Evolutionary conservation across 345 rosid species (phyloP), one percentile per base, ranked within the genome.

Genomic region (Syzygium aromaticum): DNA sequence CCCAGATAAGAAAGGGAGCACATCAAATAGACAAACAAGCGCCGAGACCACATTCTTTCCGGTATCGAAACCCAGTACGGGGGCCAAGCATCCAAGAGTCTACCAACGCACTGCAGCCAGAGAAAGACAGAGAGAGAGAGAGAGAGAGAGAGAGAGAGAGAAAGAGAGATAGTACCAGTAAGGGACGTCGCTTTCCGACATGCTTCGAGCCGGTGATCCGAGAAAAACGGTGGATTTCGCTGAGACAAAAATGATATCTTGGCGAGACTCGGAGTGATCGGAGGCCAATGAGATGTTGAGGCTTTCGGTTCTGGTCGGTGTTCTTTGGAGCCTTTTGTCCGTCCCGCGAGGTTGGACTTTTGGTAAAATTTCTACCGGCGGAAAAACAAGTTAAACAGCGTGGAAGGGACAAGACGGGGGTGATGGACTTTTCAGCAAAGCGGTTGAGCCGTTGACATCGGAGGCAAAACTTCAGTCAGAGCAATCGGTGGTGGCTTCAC

Each of bases 101-200:
- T 17, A 67, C 46, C 9, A 19, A 67, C 46, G 78, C 80, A 73
- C 80, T 19, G 80, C 80, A 73, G 9, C 52, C 30, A 51, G 5
- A 77, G 2, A 16, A 1, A 61, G 51, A 57, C 3, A 59, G 14
- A 86, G 3, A 43, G 21, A 22, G 25, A 54, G 6, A 52, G 14
- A 16, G 4, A 61, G 28, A 57, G 5, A 59, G 52, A 85, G 3
- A 40, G 19, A 22, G 33, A 54, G 6, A 52, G n/a, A 43, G 11
- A 59, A 16, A 38, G 77, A 23, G n/a, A n/a, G n/a, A n/a, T n/a
- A n/a, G 25, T 51, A 86, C 87, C 82, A 46, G 87, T 86, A 86
- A 86, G 82, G 52, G 30, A 86, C 28, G 43, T 86, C 82, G 21
- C 54, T 86, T 63, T 86, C 82, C 13, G 87, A 86, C 87, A 86